phyloP scores from a whole-genome alignment of 495 filamentous ascomycete genomes.

The Podospora tetraspora region DNA sequence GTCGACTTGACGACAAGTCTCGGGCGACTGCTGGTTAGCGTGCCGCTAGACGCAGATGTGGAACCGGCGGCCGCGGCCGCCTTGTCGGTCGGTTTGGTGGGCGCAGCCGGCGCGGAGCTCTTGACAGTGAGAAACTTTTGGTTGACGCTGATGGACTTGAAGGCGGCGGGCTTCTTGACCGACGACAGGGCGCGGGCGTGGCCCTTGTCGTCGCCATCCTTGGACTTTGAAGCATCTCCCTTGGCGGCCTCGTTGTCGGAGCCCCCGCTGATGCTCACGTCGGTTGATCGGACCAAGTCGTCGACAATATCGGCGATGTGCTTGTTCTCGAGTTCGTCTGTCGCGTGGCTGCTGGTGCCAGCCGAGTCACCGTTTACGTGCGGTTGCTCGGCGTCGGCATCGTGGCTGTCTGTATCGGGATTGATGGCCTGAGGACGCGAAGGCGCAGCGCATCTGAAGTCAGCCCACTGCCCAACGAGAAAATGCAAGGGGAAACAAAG shows the following conservation, averaged over 20 bases:
- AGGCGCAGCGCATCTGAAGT: conserved; percentile 10
- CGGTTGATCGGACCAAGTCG: conserved; percentile 47
- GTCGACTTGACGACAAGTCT: conserved; percentile 51
- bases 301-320: conserved; percentile 48
- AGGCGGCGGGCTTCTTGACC: conserved; percentile 76
- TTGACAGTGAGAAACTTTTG: conserved; percentile 71
- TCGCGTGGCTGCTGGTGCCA: conserved; percentile 20
- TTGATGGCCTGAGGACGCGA: conserved; percentile 26
- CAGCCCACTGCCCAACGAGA: conserved; percentile 9
- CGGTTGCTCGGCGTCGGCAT: conserved; percentile 39
- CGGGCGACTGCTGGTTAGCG: conserved; percentile 43
- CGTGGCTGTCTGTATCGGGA: conserved; percentile 34
- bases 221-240: conserved; percentile 43
- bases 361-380: conserved; percentile 40
- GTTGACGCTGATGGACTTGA: conserved; percentile 93
- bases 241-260: conserved; percentile 65
- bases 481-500: not conserved
- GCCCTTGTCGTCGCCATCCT: conserved; percentile 48
- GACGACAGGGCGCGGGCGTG: conserved; percentile 62
- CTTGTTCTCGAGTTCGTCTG: conserved; percentile 46
- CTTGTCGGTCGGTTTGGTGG: conserved; percentile 51
- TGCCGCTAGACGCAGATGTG: conserved; percentile 31
- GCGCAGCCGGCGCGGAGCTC: conserved; percentile 32
- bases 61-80: conserved; percentile 29
- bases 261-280: conserved; percentile 56